Evolutionary conservation across 768 basidiomycete genomes (phyloP), one percentile per base, ranked within the genome.

Genomic region (Auriscalpium orientale): DNA sequence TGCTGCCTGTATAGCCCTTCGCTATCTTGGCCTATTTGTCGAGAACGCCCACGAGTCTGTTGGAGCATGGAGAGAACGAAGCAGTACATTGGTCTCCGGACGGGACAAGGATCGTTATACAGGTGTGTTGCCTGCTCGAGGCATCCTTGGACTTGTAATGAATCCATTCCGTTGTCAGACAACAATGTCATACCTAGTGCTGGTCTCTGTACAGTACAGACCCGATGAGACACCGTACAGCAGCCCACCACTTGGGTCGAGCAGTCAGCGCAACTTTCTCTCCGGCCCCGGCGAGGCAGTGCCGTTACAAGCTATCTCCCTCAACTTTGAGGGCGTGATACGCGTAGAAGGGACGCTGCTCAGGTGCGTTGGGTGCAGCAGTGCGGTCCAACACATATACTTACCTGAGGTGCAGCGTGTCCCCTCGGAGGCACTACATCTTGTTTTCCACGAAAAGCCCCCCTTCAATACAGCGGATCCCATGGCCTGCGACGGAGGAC

Each of bases 21-120:
- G 80, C 82, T 34, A 77, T 86, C 7, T 68, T 91, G 58, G 85
- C 90, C 20, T 79, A 85, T 61, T 76, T 95, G 16, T 78, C 85
- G 35, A 82, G 94, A 53, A 89, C 91, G 37, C 74, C 83, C 8
- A 80, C 82, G 1, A 95, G 91, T 16, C 73, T 95, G 40, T 69
- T 79, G 54, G 85, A 89, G 56, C 93, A 95, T 67, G 94, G 94
- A n/a, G 80, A 84, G 64, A 95, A 93, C 62, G 58, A 77, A 18
- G 71, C 79, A 52, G 82, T 81, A 12, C 79, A 83, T 64, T 98
- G 94, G 93, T 84, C 92, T 16, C 84, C 85, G 53, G 91, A 94
- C 67, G 86, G 88, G 36, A 76, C 77, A 63, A 78, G 83, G 62
- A 82, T 98, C 49, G 81, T 94, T 53, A 79, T 98, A 20, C 83